Conservation (phyloP, 2,329 filamentous ascomycete species). For the Nakataea oryzae region DNA sequence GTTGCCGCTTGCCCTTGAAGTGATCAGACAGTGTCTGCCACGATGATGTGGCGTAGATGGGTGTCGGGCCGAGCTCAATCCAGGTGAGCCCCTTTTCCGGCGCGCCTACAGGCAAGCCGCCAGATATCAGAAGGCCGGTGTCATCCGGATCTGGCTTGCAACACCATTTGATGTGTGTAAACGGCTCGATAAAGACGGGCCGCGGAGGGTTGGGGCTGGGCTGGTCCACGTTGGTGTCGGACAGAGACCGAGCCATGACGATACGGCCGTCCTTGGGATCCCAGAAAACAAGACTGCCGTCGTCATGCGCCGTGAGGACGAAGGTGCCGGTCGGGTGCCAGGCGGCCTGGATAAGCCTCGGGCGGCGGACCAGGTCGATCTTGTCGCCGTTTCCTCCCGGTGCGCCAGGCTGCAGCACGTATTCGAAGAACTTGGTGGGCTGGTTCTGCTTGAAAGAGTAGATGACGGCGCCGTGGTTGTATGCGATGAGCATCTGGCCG, state of each 20-base stretch:
- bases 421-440: slow-evolving; percentile 69
- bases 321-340: slow-evolving; percentile 97
- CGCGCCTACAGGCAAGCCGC: slow-evolving; percentile 60
- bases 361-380: slow-evolving; percentile 53
- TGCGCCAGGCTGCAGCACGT: slow-evolving; percentile 70
- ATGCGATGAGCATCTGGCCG: slow-evolving; percentile 84
- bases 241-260: slow-evolving; percentile 72
- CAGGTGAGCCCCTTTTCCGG: slow-evolving; percentile 73
- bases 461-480: slow-evolving; percentile 74
- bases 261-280: slow-evolving; percentile 81
- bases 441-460: slow-evolving; percentile 93
- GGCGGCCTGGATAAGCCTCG: slow-evolving; percentile 68
- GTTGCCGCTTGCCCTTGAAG: slow-evolving; percentile 65
- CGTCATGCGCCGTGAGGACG: slow-evolving; percentile 76
- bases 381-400: slow-evolving; percentile 67
- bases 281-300: slow-evolving; percentile 89
- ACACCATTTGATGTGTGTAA: slow-evolving; percentile 79
- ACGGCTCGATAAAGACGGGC: slow-evolving; percentile 57
- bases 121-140: slow-evolving; percentile 77
- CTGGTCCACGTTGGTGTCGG: slow-evolving; percentile 63
- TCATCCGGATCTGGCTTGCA: slow-evolving; percentile 91
- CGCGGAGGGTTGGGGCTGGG: slow-evolving; percentile 25
- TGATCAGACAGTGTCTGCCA: slow-evolving; percentile 77
- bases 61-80: slow-evolving; percentile 79
- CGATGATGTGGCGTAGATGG: slow-evolving; percentile 81